Conservation (phyloP, 495 filamentous ascomycete genomes). For the Pseudoneurospora amorphoporcata region DNA sequence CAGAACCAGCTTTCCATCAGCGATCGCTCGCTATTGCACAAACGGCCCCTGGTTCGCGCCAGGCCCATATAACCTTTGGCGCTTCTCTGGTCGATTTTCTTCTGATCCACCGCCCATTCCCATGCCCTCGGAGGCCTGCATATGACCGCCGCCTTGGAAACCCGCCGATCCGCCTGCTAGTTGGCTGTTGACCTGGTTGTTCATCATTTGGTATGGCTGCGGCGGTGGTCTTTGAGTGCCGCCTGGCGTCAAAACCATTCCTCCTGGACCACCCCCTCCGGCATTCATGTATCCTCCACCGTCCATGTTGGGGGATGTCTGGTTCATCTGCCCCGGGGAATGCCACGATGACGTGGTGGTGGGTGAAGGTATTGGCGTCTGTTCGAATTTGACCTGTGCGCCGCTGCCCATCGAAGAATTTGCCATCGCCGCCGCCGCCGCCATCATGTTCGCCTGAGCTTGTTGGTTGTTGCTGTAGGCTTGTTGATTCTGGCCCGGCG, state of each 20-base stretch:
- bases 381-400: slow-evolving; percentile 67
- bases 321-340: slow-evolving; percentile 58
- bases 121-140: slow-evolving; percentile 18
- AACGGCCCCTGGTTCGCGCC: slow-evolving; percentile 13
- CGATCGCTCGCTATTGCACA: slow-evolving; percentile 7
- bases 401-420: slow-evolving; percentile 12
- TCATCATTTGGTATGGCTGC: background rate
- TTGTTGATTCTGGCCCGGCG: slow-evolving; percentile 26
- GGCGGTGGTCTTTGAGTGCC: slow-evolving; percentile 21
- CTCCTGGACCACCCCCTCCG: slow-evolving; percentile 25
- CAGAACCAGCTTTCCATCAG: background rate
- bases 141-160: slow-evolving; percentile 12
- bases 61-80: slow-evolving; percentile 30
- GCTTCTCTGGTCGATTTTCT: slow-evolving; percentile 26
- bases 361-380: slow-evolving; percentile 69
- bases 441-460: background rate
- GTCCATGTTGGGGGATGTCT: slow-evolving; percentile 48
- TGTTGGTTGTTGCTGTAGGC: slow-evolving; percentile 2
- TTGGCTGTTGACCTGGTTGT: background rate
- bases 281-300: slow-evolving; percentile 30
- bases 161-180: slow-evolving; percentile 12
- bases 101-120: background rate
- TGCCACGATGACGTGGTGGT: slow-evolving; percentile 63
- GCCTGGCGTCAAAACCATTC: slow-evolving; percentile 36
- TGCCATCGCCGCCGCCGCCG: slow-evolving; percentile 3